A percentile compares a stretch with the other conserved stretches of the same genome.
Conservation (phyloP, 805 yeast species). For the Yarrowia sp. region DNA sequence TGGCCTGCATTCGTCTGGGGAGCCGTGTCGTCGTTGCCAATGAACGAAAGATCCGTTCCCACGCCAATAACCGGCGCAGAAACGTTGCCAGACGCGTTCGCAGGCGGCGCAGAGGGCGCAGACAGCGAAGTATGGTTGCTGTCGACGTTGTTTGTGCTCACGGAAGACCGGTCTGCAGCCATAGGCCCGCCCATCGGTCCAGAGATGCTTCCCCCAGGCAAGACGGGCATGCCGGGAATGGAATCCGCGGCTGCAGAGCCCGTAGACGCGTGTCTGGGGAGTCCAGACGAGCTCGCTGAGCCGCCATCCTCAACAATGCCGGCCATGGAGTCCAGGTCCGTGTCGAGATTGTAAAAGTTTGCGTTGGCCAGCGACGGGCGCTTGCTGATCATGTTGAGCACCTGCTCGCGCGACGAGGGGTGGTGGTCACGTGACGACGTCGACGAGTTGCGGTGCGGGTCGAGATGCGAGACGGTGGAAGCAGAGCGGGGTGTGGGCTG, state of each 20-base stretch:
- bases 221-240: conserved; percentile 26
- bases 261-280: not conserved
- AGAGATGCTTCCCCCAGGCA: conserved; percentile 13
- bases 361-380: conserved; percentile 4
- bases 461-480: conserved; percentile 11
- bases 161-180: conserved; percentile 29
- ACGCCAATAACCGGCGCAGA: conserved; percentile 17
- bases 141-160: not conserved
- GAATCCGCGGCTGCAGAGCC: conserved; percentile 1
- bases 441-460: not conserved
- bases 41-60: conserved; percentile 29
- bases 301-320: conserved; percentile 43
- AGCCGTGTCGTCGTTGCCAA: conserved; percentile 20
- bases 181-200: conserved; percentile 23
- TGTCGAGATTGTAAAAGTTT: conserved; percentile 41
- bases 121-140: too few species aligned
- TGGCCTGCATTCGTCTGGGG: conserved; percentile 17
- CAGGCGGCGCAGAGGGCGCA: too few species aligned
- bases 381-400: conserved; percentile 14
- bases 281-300: not conserved
- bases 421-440: conserved; percentile 11
- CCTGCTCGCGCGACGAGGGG: conserved; percentile 11
- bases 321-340: conserved; percentile 51
- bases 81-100: not conserved
- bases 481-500: conserved; percentile 2